A percentile compares a stretch with the other conserved stretches of the same genome.
Conservation (phyloP, 2,329 filamentous ascomycete genomes). For the Alternaria viburni region DNA sequence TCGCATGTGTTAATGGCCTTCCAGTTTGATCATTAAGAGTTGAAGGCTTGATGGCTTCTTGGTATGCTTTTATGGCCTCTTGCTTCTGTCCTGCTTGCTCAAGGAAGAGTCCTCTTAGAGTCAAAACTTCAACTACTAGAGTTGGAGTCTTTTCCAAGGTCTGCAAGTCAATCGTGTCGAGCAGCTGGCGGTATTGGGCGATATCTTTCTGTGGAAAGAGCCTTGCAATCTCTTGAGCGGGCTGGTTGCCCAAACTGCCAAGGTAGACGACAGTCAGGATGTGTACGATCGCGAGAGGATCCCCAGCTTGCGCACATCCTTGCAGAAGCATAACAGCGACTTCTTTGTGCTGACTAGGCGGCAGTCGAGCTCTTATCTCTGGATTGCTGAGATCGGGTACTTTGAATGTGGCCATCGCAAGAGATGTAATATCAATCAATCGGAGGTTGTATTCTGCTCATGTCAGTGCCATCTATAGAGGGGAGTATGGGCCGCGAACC, state of each 20-base stretch:
- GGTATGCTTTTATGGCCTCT: slow-evolving; percentile 28
- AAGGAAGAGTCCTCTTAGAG: slow-evolving; percentile 38
- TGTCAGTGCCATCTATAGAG: slow-evolving; percentile 7
- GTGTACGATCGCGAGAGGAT: slow-evolving; percentile 36
- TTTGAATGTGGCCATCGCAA: slow-evolving; percentile 33
- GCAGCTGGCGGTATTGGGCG: slow-evolving; percentile 19
- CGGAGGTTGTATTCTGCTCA: slow-evolving; percentile 30
- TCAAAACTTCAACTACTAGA: slow-evolving; percentile 33
- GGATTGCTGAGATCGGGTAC: slow-evolving; percentile 34
- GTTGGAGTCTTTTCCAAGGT: slow-evolving; percentile 15
- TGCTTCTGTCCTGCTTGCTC: slow-evolving; percentile 31
- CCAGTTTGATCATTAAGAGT: slow-evolving; percentile 19
- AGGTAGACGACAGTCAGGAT: slow-evolving; percentile 36
- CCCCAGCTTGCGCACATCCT: slow-evolving; percentile 36
- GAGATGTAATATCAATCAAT: slow-evolving; percentile 30
- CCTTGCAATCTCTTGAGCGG: slow-evolving; percentile 20
- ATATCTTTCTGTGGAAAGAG: slow-evolving; percentile 28
- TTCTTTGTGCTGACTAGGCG: slow-evolving; percentile 32
- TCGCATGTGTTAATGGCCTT: slow-evolving; percentile 21
- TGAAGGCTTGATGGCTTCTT: slow-evolving; percentile 27
- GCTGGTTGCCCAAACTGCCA: slow-evolving; percentile 11
- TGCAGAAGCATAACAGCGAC: slow-evolving; percentile 30
- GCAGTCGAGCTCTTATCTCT: slow-evolving; percentile 22
- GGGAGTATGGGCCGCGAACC: background rate
- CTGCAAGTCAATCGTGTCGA: slow-evolving; percentile 27